Conservation (phyloP, 257 asterid species). For the Lantana camara region DNA sequence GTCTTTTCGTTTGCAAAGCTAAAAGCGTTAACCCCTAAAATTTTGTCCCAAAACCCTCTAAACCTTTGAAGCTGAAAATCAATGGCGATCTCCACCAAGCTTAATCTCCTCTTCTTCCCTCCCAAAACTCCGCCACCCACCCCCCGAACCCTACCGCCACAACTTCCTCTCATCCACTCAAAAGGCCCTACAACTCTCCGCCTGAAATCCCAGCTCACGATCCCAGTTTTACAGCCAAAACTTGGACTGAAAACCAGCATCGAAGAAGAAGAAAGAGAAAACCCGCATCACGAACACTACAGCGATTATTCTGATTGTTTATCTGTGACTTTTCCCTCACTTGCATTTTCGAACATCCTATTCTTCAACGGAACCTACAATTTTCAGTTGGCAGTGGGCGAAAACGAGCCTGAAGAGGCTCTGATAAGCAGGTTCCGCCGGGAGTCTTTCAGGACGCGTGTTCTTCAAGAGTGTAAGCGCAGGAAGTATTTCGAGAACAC, state of each 20-base stretch:
- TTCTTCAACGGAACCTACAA: conserved; percentile 46
- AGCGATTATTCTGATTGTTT: not conserved
- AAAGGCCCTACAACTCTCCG: conserved; percentile 13
- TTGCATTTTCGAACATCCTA: conserved; percentile 40
- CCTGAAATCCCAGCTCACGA: conserved; percentile 26
- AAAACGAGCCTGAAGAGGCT: conserved; percentile 46
- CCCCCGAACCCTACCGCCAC: not conserved
- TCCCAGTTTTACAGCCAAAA: conserved; percentile 17
- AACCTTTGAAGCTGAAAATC: not conserved
- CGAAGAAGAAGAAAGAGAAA: not conserved
- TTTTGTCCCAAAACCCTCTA: not conserved
- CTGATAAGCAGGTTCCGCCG: conserved; percentile 51
- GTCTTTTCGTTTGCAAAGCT: not conserved
- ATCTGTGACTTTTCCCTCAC: conserved; percentile 43
- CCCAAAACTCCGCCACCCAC: conserved; percentile 3
- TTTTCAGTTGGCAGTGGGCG: conserved; percentile 43
- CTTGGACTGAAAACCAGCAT: conserved; percentile 10
- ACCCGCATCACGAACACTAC: not conserved
- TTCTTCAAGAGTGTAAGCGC: conserved; percentile 53
- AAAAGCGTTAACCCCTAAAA: not conserved
- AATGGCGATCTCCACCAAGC: conserved; percentile 36
- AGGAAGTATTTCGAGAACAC: conserved; percentile 49
- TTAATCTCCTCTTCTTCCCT: conserved; percentile 5
- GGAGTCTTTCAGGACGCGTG: conserved; percentile 46
- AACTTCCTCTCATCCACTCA: conserved; percentile 6